Percentiles rank a stretch among this genome's conserved stretches.
Conservation (phyloP, 306 rosid species). For the Styphnolobium japonicum region DNA sequence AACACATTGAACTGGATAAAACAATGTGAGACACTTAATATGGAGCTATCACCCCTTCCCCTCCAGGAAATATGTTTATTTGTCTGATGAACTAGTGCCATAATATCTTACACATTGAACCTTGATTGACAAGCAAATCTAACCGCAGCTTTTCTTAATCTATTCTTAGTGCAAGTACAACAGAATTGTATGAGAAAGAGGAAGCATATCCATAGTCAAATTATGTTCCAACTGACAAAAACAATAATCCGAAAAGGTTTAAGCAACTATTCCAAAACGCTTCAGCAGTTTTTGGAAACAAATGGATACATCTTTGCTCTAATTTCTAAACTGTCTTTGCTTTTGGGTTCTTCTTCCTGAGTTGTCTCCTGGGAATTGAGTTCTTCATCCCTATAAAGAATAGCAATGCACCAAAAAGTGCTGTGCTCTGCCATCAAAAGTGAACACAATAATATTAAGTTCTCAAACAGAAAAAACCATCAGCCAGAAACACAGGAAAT, state of each 20-base stretch:
- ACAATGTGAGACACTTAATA: background rate
- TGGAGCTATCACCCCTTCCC: background rate
- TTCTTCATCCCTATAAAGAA: conserved; percentile 83
- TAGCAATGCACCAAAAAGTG: conserved; percentile 80
- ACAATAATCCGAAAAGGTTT: conserved; percentile 6
- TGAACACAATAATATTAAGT: conserved; percentile 10
- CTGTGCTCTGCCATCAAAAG: conserved; percentile 46
- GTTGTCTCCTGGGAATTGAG: conserved; percentile 59
- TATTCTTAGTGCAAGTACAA: conserved; percentile 10
- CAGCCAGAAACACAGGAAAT: background rate
- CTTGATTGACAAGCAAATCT: conserved; percentile 12
- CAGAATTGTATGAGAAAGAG: background rate
- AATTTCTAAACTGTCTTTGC: conserved; percentile 53
- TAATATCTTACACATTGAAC: background rate
- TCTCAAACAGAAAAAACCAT: background rate
- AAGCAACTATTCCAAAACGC: conserved; percentile 18
- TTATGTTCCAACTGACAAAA: conserved; percentile 12
- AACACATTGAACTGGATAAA: conserved; percentile 7
- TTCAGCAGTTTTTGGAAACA: conserved; percentile 10
- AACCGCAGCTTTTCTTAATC: background rate
- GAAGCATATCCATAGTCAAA: conserved; percentile 18
- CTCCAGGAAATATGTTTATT: background rate
- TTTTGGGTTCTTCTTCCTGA: conserved; percentile 72
- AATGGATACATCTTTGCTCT: conserved; percentile 18
- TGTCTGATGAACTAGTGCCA: background rate